Evolutionary conservation across 805 yeast species (phyloP).

Genomic region (Sungouiella thailandica): DNA sequence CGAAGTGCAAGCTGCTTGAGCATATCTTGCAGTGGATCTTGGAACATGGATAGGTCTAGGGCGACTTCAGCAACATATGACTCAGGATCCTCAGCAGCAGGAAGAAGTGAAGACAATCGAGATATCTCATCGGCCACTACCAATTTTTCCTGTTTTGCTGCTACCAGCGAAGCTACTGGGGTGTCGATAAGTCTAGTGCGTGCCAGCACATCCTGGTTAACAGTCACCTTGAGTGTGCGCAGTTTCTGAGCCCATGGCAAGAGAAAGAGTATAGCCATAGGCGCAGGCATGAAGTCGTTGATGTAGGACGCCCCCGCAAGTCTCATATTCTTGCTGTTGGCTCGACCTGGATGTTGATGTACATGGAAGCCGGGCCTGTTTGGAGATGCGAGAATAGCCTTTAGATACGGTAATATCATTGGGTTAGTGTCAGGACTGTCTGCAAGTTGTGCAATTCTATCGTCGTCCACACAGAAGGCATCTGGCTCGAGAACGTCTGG

Average conservation of each 20-base stretch:
- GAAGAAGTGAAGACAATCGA: background rate
- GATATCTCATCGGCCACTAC: background rate
- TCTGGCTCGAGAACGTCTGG: background rate
- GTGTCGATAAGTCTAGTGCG: conserved; percentile 4
- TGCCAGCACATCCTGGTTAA: conserved; percentile 1
- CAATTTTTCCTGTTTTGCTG: conserved; percentile 1
- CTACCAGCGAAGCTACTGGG: conserved; percentile 3
- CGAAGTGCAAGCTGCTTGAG: conserved; percentile 18
- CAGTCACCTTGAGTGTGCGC: background rate
- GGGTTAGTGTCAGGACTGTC: background rate
- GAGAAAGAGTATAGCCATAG: conserved; percentile 26
- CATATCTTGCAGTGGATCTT: background rate
- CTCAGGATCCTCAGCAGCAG: background rate
- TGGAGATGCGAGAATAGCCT: conserved; percentile 3
- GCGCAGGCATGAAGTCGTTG: conserved; percentile 38
- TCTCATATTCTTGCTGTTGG: conserved; percentile 21
- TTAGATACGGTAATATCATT: conserved; percentile 1
- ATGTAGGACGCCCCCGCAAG: conserved; percentile 36
- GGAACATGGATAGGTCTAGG: background rate
- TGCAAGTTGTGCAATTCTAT: background rate
- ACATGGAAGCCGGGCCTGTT: conserved; percentile 36
- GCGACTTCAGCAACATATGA: background rate
- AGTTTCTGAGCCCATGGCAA: conserved; percentile 15
- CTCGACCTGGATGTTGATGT: conserved; percentile 27
- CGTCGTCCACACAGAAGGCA: conserved; percentile 16